Conservation (phyloP, 1,284 basidiomycete genomes). For the Ganoderma sinense region DNA sequence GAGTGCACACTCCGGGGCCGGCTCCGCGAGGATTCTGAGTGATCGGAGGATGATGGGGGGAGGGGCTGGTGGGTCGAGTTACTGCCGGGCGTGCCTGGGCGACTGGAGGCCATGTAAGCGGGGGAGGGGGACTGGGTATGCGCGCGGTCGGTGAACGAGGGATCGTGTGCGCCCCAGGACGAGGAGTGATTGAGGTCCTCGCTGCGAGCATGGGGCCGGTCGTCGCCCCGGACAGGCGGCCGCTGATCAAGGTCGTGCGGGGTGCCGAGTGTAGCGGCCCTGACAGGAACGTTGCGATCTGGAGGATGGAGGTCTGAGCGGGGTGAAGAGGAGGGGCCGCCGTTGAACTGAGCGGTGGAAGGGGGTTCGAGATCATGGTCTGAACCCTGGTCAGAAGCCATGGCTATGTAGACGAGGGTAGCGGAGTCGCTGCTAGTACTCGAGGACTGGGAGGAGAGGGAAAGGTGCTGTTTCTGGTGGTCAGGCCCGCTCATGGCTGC, state of each 20-base stretch:
- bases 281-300: constrained; percentile 61
- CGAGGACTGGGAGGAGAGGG: constrained; percentile 34
- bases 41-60: constrained; percentile 58
- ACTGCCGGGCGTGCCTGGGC: constrained; percentile 60
- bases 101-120: constrained; percentile 57
- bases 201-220: constrained; percentile 62
- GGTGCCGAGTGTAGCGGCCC: constrained; percentile 65
- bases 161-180: constrained; percentile 34
- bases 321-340: constrained; percentile 32
- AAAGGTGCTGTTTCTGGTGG: constrained; percentile 36
- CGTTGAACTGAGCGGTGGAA: constrained; percentile 33
- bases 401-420: constrained; percentile 42
- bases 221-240: constrained; percentile 45
- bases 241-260: constrained; percentile 60
- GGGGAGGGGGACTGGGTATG: constrained; percentile 53
- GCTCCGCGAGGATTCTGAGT: constrained; percentile 51
- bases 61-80: constrained; percentile 49
- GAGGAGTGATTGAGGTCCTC: constrained; percentile 73
- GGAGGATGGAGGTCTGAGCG: constrained; percentile 44
- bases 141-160: constrained; percentile 32
- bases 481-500: constrained; percentile 38
- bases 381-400: constrained; percentile 32
- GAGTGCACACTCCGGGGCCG: constrained; percentile 54
- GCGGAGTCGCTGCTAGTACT: constrained; percentile 37
- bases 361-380: constrained; percentile 30